Evolutionary conservation across 2,329 filamentous ascomycete genomes (phyloP).

Genomic region (Fusarium begoniae): DNA sequence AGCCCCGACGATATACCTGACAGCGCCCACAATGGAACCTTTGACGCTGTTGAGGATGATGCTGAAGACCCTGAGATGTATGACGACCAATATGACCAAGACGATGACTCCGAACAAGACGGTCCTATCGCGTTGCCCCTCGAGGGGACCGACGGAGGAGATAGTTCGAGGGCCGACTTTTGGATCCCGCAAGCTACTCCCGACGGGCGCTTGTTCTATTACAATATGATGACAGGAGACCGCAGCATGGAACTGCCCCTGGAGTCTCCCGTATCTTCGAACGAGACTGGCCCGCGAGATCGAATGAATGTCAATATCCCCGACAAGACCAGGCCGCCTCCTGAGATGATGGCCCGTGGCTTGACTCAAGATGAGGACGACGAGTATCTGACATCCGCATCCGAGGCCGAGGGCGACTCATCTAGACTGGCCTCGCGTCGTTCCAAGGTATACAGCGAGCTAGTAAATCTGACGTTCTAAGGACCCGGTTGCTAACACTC

Average conservation of each 20-base stretch:
- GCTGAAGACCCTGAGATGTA: slow-evolving; percentile 71
- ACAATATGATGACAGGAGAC: slow-evolving; percentile 96
- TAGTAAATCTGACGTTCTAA: background rate
- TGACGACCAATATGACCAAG: slow-evolving; percentile 74
- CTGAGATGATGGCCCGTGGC: slow-evolving; percentile 89
- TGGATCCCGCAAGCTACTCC: slow-evolving; percentile 98
- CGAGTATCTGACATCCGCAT: slow-evolving; percentile 84
- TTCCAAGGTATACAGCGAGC: slow-evolving; percentile 66
- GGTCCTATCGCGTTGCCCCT: slow-evolving; percentile 70
- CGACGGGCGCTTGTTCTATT: slow-evolving; percentile 94
- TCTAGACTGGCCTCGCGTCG: slow-evolving; percentile 72
- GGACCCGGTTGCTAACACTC: slow-evolving; percentile 18
- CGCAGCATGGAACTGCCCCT: slow-evolving; percentile 94
- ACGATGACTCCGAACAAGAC: slow-evolving; percentile 69
- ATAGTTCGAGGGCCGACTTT: slow-evolving; percentile 90
- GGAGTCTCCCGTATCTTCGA: slow-evolving; percentile 83
- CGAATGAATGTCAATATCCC: slow-evolving; percentile 89
- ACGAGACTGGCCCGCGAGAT: slow-evolving; percentile 87
- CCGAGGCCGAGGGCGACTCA: slow-evolving; percentile 83
- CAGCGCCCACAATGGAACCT: slow-evolving; percentile 62
- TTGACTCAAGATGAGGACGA: slow-evolving; percentile 87
- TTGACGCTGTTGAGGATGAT: slow-evolving; percentile 69
- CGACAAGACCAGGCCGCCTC: slow-evolving; percentile 87
- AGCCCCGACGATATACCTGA: slow-evolving; percentile 78
- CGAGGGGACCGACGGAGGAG: slow-evolving; percentile 68